These are phyloP conservation scores for Aphanocladium album DNA, from an alignment of 2,329 filamentous ascomycete species.

Conservation along the genomic window DNA sequence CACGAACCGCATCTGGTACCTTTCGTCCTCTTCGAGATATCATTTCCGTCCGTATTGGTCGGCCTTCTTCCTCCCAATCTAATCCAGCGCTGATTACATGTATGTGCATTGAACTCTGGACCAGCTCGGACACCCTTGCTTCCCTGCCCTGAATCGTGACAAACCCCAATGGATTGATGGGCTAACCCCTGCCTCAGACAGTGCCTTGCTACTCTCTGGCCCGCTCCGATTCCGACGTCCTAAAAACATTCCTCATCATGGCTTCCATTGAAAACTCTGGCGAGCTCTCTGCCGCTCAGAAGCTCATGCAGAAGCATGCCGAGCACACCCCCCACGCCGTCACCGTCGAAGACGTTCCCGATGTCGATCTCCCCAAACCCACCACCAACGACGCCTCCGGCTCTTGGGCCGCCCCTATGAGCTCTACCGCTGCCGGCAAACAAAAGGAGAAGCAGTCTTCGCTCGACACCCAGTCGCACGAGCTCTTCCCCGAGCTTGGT, in stretches of 20 bases:
- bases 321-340: conserved; percentile 47
- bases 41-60: background rate
- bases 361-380: conserved; percentile 69
- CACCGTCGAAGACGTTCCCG: conserved; percentile 74
- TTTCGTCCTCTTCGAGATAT: background rate
- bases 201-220: background rate
- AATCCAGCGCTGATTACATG: background rate
- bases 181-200: background rate
- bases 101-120: background rate
- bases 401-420: conserved; percentile 44
- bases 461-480: conserved; percentile 81
- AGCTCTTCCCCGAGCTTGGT: conserved; percentile 90
- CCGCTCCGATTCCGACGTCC: conserved; percentile 14
- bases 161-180: background rate
- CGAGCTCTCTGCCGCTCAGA: conserved; percentile 53
- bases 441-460: conserved; percentile 50
- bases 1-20: conserved; percentile 8
- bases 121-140: background rate
- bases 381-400: conserved; percentile 40
- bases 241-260: conserved; percentile 31
- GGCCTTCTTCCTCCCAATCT: background rate
- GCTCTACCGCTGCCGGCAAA: conserved; percentile 63
- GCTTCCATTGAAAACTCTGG: conserved; percentile 31
- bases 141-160: background rate
- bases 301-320: conserved; percentile 59